Conservation (phyloP, 495 filamentous ascomycete genomes). For the Penicillium dipodomyicola region DNA sequence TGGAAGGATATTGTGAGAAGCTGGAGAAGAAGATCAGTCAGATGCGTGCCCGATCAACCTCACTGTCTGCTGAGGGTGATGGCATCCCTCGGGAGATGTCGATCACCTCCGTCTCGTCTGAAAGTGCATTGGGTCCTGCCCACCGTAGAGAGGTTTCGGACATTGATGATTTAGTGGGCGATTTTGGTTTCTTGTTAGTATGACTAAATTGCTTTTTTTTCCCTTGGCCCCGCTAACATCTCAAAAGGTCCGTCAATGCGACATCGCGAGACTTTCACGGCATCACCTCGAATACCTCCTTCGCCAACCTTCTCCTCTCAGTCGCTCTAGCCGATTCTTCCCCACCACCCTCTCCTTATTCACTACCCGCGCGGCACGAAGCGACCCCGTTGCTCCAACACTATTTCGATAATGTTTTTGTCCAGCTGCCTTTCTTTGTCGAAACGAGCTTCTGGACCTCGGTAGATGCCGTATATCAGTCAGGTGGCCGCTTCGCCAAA, state of each 20-base stretch:
- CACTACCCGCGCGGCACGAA: slow-evolving; percentile 63
- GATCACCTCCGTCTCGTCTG: slow-evolving; percentile 43
- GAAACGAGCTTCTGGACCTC: slow-evolving; percentile 72
- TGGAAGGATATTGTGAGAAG: slow-evolving; percentile 84
- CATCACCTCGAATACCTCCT: slow-evolving; percentile 78
- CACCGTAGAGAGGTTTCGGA: slow-evolving; percentile 64
- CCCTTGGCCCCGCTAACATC: slow-evolving; percentile 9
- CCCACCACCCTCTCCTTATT: slow-evolving; percentile 53
- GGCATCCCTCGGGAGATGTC: slow-evolving; percentile 58
- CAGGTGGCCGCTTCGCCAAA: slow-evolving; percentile 56
- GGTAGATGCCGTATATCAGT: slow-evolving; percentile 74
- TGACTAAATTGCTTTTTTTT: neutral
- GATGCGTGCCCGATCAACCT: slow-evolving; percentile 53
- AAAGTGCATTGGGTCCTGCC: slow-evolving; percentile 34
- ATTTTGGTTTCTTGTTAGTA: slow-evolving; percentile 74
- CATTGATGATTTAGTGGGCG: slow-evolving; percentile 75
- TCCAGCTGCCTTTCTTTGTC: slow-evolving; percentile 74
- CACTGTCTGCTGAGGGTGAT: slow-evolving; percentile 55
- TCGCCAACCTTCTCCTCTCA: slow-evolving; percentile 76
- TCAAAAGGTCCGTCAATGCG: slow-evolving; percentile 75
- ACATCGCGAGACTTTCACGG: slow-evolving; percentile 89
- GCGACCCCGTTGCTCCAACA: slow-evolving; percentile 68
- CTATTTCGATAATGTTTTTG: slow-evolving; percentile 78
- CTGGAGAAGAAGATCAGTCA: slow-evolving; percentile 70
- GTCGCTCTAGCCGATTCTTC: slow-evolving; percentile 65